Base-by-base conservation (phyloP, 2,329 filamentous ascomycete genomes). In the Pseudogymnoascus sp. region DNA sequence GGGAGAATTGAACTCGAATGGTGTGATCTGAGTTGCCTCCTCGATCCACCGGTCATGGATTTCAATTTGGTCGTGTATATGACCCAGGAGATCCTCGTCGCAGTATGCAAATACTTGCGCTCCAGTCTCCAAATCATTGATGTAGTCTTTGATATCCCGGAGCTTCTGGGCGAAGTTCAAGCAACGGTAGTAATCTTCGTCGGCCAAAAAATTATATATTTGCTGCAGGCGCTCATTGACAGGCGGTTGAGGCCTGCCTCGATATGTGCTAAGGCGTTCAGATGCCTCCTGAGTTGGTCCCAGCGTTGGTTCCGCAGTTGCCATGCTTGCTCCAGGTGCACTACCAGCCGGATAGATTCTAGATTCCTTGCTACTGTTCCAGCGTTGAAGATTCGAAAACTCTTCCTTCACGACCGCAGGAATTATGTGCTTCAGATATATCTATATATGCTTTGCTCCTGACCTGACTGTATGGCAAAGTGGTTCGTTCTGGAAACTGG, bases 181-280 rank as follows among this genome's bases (percentile, higher is more conserved):
- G 61, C 74, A 75, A 14, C 76, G 74, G 61, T 77, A 74, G 5
- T 70, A 66, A 64, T 83, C 78, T 63, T 80, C 75, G 30, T 81
- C 78, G 3, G 74, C 67, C 20, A 84, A 75, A 63, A 80, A 84
- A 64, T 76, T 77, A 58, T 68, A 64, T n/a, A 70, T 62, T 37
- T 72, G 68, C 38, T 67, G 33, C 30, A 77, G 68, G 2, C 72
- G 71, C 28, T 66, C 61, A 33, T 68, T 69, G 6, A 74, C 60
- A 1, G 71, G 69, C 22, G 73, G 74, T 60, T 75, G 73, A 1
- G 62, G 64, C 59, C 70, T 65, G 22, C 65, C 67, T 59, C 64
- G 64, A 41, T 53, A 25, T n/a, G 47, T 53, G 28, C 47, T 53
- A 12, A 53, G 47, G n/a, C 2, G 47, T 20, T 53, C n/a, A 12